Base-by-base conservation (phyloP, 805 yeast genomes). In the Kodamaea fukazawae region DNA sequence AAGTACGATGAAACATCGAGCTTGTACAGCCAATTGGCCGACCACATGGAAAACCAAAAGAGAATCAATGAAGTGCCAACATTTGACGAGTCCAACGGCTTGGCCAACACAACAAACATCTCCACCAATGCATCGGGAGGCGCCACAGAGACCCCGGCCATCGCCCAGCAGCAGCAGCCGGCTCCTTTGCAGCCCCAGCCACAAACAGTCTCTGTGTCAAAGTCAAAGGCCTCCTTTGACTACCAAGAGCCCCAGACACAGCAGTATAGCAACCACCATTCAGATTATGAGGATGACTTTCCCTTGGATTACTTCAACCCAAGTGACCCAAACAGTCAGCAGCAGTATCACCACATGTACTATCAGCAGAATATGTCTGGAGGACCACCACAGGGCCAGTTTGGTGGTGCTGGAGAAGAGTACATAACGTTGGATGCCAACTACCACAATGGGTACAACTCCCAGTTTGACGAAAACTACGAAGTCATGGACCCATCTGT, bases 251-350 rank as follows among this genome's bases (percentile, higher is more conserved):
- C 61, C 6, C 61, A 57, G 4, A 49, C 51, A 3, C 60, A 62
- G 32, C 41, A 43, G 26, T 53, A 55, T 33, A 33, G 41, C 4
- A 29, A 36, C n/a, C 47, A 58, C 3, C 23, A 20, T 8, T 20
- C 23, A 5, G 67, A 63, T 17, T 69, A 70, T 22, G 81, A 77
- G 35, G 83, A 81, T 44, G 89, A 82, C 52, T 83, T 83, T 61
- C 89, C 90, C 3, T 58, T 83, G 40, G 89, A 83, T 49, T 82
- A 80, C 54, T 73, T 83, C 52, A 78, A 79, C 14, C 61, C 65
- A 3, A 69, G 63, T 18, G 58, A 63, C 44, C 61, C 64, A 7
- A 55, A 54, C 17, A 42, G 14, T 18, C 29, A 22, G 18, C 36
- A 23, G 27, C 40, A 14, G 14, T 30, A 15, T n/a, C 12, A 7